phyloP scores from a whole-genome alignment of 2,329 filamentous ascomycete genomes.

The Penicillium sp. region DNA sequence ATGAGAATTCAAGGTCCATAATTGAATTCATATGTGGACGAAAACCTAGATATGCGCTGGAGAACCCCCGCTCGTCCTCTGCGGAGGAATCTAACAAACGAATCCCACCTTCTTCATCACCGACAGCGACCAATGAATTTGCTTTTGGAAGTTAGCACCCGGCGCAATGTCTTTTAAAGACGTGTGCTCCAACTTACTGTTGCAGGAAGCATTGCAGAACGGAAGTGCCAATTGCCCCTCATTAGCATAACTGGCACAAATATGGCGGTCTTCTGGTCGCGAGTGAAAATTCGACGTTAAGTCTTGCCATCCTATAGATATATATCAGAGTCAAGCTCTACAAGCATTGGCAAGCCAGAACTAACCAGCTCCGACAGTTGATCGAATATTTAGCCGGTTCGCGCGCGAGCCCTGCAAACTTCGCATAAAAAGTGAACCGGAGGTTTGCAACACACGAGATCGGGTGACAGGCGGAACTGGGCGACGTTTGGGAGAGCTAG shows the following conservation, averaged over 20 bases:
- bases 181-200: conserved; percentile 54
- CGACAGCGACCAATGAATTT: conserved; percentile 69
- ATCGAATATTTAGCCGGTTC: conserved; percentile 39
- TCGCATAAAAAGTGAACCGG: conserved; percentile 46
- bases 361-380: conserved; percentile 44
- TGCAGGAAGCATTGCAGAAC: conserved; percentile 68
- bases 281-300: conserved; percentile 65
- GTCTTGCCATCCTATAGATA: conserved; percentile 57
- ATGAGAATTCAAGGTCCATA: conserved; percentile 71
- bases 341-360: conserved; percentile 14
- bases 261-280: conserved; percentile 57
- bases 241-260: conserved; percentile 46
- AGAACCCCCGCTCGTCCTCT: conserved; percentile 56
- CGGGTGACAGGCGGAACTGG: conserved; percentile 41
- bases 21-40: conserved; percentile 70
- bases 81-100: conserved; percentile 65
- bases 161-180: neutral
- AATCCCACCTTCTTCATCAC: conserved; percentile 70
- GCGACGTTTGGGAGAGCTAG: conserved; percentile 27
- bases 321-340: conserved; percentile 24
- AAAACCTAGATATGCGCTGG: conserved; percentile 61
- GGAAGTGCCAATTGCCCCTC: conserved; percentile 56
- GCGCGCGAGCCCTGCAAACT: conserved; percentile 38
- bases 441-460: conserved; percentile 42
- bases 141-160: conserved; percentile 45